Evolutionary conservation across 78 protist genomes (phyloP).

Genomic region (Dictyostelium discoideum): DNA sequence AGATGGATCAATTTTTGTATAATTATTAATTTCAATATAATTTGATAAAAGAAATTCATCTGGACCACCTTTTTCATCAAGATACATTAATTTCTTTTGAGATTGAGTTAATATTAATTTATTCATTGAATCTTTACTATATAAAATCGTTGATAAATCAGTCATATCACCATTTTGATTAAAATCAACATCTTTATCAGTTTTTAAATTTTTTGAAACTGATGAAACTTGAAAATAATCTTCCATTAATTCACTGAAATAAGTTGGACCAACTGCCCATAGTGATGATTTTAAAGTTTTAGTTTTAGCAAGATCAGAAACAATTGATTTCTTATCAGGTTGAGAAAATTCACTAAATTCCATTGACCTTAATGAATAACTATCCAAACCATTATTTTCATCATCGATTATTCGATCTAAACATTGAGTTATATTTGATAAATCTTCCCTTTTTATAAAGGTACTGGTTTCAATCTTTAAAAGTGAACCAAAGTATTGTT

Average conservation of each 20-base stretch:
- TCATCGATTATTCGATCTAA: not conserved
- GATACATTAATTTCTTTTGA: not conserved
- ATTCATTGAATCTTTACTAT: not conserved
- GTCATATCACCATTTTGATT: not conserved
- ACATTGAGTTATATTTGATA: not conserved
- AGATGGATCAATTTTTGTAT: not conserved
- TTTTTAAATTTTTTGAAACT: not conserved
- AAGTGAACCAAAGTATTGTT: not conserved
- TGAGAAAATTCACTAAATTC: not conserved
- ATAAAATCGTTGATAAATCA: not conserved
- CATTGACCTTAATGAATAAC: not conserved
- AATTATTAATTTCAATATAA: no score
- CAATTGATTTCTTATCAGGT: not conserved
- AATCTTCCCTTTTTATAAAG: not conserved
- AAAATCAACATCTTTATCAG: not conserved
- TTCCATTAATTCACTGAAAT: not conserved
- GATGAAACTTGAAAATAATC: constrained; percentile 39
- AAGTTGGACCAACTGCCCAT: not conserved
- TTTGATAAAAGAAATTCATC: not conserved
- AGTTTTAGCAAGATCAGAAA: not conserved
- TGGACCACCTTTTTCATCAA: not conserved
- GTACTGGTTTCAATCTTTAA: not conserved
- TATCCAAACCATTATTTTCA: not conserved
- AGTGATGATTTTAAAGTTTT: not conserved
- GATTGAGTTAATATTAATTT: not conserved